Evolutionary conservation across 352 stramenopile genomes (phyloP), one percentile per base, ranked within the genome.

Genomic region (Lagenidium sp.): DNA sequence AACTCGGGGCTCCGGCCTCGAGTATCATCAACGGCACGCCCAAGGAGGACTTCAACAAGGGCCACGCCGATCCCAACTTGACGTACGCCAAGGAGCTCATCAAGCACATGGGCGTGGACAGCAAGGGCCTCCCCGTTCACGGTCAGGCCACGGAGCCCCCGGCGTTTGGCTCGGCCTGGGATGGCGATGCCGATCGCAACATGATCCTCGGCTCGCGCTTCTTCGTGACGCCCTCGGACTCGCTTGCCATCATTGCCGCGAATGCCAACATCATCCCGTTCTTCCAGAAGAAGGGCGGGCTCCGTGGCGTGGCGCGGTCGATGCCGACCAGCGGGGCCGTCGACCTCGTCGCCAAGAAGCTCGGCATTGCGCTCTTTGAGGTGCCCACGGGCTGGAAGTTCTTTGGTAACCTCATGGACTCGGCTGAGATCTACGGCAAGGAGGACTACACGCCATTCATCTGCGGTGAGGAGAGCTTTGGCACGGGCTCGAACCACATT

Each of bases 371-470:
- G 13, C 88, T 94, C 42, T 99, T 99, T 63, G 94, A 98, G 48
- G 97, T 98, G 28, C 97, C 97, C 16, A 99, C 97, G 23, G 97
- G 97, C 40, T 99, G 97, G 97, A 99, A 99, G 76, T 99, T 98
- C 70, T 99, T 99, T 59, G 96, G 96, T 28, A 99, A 99, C 73
- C 70, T 99, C 21, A 99, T 99, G 97, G 94, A 98, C 68, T 98
- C 93, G 12, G 94, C 96, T 51, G 90, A 96, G 29, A 73, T 96
- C 37, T 98, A 96, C 55, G 87, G 84, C 48, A 95, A 96, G 60
- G 85, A 97, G 51, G 92, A 99, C 63, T 99, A 98, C 68, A 97
- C 86, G 26, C 97, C 97, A 15, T 98, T 99, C 63, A 90, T 99
- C 25, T 99, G 97, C 64, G 97, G 97, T 21, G 97, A 99, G 66